Conservation (phyloP, 805 yeast species). For the Metschnikowia noctiluminum region DNA sequence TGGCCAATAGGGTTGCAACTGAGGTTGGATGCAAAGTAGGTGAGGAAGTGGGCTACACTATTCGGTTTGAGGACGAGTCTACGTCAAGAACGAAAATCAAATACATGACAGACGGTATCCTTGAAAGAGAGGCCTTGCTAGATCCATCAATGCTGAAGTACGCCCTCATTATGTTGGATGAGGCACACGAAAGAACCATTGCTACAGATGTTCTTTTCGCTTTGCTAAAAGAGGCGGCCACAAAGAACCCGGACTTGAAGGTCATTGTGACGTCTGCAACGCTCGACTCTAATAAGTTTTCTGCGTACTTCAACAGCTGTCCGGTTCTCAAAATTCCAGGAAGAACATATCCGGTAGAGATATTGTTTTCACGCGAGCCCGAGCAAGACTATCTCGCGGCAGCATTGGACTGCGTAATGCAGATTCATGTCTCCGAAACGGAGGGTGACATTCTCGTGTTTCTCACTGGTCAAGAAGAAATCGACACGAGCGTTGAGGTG, state of each 20-base stretch:
- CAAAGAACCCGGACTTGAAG: slow-evolving; percentile 65
- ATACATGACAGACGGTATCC: slow-evolving; percentile 97
- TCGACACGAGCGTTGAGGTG: slow-evolving; percentile 82
- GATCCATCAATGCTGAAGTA: slow-evolving; percentile 78
- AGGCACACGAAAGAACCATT: slow-evolving; percentile 94
- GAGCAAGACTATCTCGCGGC: slow-evolving; percentile 85
- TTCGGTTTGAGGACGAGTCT: slow-evolving; percentile 73
- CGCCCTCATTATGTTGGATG: slow-evolving; percentile 89
- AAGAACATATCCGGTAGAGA: slow-evolving; percentile 85
- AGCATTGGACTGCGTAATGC: slow-evolving; percentile 78
- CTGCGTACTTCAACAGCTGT: slow-evolving; percentile 71
- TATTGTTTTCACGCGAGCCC: slow-evolving; percentile 74
- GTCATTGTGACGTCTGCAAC: slow-evolving; percentile 92
- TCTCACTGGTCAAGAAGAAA: slow-evolving; percentile 91
- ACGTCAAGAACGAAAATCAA: slow-evolving; percentile 65
- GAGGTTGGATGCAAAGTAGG: slow-evolving; percentile 73
- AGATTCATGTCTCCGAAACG: slow-evolving; percentile 77
- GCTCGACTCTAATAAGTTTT: slow-evolving; percentile 81
- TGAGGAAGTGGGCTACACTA: slow-evolving; percentile 76
- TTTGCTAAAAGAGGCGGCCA: slow-evolving; percentile 69
- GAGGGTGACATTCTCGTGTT: slow-evolving; percentile 80
- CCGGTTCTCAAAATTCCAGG: slow-evolving; percentile 88
- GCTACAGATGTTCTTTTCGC: slow-evolving; percentile 93
- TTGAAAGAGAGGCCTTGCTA: slow-evolving; percentile 77
- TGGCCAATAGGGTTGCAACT: slow-evolving; percentile 78